phyloP scores from a whole-genome alignment of 768 basidiomycete genomes.

The Lentinus tigrinus region DNA sequence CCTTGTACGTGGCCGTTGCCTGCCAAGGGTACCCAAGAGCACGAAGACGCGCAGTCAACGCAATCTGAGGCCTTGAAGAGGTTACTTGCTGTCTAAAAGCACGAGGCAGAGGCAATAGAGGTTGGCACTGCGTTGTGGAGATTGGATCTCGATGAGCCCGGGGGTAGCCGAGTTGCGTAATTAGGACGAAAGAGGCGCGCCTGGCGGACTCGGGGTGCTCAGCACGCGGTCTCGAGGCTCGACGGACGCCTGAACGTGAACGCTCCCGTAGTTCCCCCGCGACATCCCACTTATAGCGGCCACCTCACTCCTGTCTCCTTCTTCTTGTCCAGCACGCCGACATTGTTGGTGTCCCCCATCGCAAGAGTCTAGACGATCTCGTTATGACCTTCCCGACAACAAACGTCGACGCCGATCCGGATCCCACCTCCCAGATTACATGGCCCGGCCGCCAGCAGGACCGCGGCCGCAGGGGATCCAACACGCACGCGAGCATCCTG shows the following conservation, averaged over 20 bases:
- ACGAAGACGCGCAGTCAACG: background rate
- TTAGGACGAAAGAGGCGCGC: background rate
- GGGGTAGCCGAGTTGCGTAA: background rate
- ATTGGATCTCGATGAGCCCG: background rate
- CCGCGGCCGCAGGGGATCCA: conserved; percentile 16
- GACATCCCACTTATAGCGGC: background rate
- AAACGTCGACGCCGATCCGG: conserved; percentile 53
- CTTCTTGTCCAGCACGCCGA: conserved; percentile 15
- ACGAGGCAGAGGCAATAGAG: too few relatives aligned
- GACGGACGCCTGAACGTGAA: too few relatives aligned
- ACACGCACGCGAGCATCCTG: background rate
- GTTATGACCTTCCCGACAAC: conserved; percentile 59
- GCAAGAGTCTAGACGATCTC: background rate
- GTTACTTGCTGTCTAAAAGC: too few relatives aligned
- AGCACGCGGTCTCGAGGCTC: background rate
- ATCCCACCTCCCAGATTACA: conserved; percentile 76
- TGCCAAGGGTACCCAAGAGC: background rate
- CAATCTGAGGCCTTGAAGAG: too few relatives aligned
- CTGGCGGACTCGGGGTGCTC: background rate
- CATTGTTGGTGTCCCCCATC: background rate
- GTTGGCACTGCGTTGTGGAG: background rate
- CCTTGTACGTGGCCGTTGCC: too few relatives aligned
- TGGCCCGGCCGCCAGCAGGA: conserved; percentile 56
- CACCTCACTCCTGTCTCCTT: background rate
- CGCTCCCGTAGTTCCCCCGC: conserved; percentile 1